Evolutionary conservation across 202 grass and related monocot genomes (phyloP), one percentile per base, ranked within the genome.

Genomic region (Alloteropsis angusta): DNA sequence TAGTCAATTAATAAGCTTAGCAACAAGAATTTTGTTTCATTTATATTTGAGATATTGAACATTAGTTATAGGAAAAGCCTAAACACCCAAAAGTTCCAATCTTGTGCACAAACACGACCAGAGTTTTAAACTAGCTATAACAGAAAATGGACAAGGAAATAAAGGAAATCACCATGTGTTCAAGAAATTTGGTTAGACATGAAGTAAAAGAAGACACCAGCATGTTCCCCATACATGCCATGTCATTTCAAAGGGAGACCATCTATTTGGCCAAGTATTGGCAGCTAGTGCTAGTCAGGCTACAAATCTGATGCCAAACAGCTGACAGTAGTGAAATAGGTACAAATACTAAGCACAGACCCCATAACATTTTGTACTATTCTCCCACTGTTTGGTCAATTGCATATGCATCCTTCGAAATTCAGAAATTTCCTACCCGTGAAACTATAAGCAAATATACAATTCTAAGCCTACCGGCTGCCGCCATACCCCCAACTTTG

Each of bases 401-500:
- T 38, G 43, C 45, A 38, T 42, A 55, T 7, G 25, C 3, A 64
- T 79, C 16, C 18, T 72, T 74, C 42, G 17, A 81, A 69, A 37
- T 32, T 6, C 9, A 26, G 10, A 65, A 68, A 17, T 45, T 68
- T 54, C 1, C 35, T 22, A 36, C 1, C 15, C 18, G 60, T 32
- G 9, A 35, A 11, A 76, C 18, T 69, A 50, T 37, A 54, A 55
- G 19, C 26, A 53, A 81, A 49, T 34, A 56, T 25, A 60, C 26
- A 75, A 30, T 69, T 86, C 10, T 70, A 67, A 66, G 18, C 37
- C 9, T 81, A 58, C 12, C n/a, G n/a, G n/a, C n/a, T n/a, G n/a
- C n/a, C 5, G 6, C 5, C 26, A 3, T 35, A 34, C 5, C 15
- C 19, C 67, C 28, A 57, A 62, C 26, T 72, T 26, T 25, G 13